Conservation (phyloP, 306 rosid genomes). For the Quercus berberidifolia region DNA sequence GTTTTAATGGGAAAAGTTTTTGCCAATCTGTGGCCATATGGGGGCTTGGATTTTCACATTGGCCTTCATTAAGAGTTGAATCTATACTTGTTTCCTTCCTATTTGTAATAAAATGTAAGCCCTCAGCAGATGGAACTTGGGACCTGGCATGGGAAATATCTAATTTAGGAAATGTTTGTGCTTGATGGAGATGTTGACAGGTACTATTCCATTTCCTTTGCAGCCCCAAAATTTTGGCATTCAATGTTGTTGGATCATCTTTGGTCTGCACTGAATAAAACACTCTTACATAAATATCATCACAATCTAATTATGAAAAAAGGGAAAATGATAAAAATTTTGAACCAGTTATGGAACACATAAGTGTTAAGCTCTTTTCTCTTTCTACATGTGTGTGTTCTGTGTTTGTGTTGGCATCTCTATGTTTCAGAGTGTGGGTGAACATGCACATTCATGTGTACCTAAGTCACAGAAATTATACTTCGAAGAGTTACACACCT, state of each 20-base stretch:
- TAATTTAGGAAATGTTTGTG: conserved; percentile 36
- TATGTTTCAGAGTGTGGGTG: background rate
- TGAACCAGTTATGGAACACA: conserved; percentile 11
- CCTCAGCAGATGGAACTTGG: conserved; percentile 41
- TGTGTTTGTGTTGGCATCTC: background rate
- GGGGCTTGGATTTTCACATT: conserved; percentile 28
- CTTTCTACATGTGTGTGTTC: no score
- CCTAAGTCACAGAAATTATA: conserved; percentile 29
- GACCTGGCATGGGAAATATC: conserved; percentile 37
- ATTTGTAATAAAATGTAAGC: conserved; percentile 35
- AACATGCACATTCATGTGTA: conserved; percentile 23
- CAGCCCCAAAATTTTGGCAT: conserved; percentile 40
- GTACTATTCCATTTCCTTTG: conserved; percentile 76
- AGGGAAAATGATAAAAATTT: background rate
- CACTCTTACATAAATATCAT: conserved; percentile 31
- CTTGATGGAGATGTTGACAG: conserved; percentile 56
- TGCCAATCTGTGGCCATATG: conserved; percentile 30
- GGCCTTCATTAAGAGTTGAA: conserved; percentile 32
- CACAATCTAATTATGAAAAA: conserved; percentile 1
- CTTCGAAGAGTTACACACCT: conserved; percentile 58
- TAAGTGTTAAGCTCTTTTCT: background rate
- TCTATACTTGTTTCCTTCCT: conserved; percentile 44
- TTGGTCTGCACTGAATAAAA: conserved; percentile 70
- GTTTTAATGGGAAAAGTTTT: conserved; percentile 34
- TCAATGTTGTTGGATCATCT: conserved; percentile 46